phyloP scores from a whole-genome alignment of 169 alveolate genomes.

The Plasmodium fragile region DNA sequence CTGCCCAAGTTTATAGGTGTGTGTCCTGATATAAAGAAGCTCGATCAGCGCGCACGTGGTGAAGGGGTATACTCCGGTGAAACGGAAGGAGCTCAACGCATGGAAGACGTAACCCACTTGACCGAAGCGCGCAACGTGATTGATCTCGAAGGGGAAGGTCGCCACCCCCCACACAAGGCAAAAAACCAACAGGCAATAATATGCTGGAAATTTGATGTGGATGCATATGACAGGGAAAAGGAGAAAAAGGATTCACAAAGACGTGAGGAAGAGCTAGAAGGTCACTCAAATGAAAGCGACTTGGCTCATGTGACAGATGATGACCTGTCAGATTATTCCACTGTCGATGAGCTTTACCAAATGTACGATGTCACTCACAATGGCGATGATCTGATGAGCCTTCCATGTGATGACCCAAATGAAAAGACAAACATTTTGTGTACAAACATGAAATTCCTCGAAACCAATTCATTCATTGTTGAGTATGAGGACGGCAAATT shows the following conservation, averaged over 20 bases:
- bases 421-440: conserved; percentile 1
- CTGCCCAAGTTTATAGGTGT: conserved; percentile 54
- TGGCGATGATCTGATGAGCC: conserved; percentile 25
- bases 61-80: not conserved
- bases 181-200: conserved; percentile 13
- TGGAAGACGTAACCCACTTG: not conserved
- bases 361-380: conserved; percentile 6
- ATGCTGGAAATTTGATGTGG: conserved; percentile 30
- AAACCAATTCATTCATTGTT: conserved; percentile 48
- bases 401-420: conserved; percentile 9
- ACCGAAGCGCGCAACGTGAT: not conserved
- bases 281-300: not conserved
- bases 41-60: not conserved
- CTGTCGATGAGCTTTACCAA: conserved; percentile 20
- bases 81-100: not conserved
- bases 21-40: not conserved
- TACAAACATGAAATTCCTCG: conserved; percentile 4
- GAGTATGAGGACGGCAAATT: conserved; percentile 36
- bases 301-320: conserved; percentile 12
- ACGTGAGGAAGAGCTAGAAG: not conserved
- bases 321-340: not conserved
- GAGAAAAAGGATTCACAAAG: not conserved
- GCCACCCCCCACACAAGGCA: not conserved
- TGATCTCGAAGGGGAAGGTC: not conserved
- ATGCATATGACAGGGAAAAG: conserved; percentile 12